A percentile compares a stretch with the other conserved stretches of the same genome.
phyloP scores from a whole-genome alignment of 2,329 filamentous ascomycete genomes.

The Myriosclerotinia scirpicola region DNA sequence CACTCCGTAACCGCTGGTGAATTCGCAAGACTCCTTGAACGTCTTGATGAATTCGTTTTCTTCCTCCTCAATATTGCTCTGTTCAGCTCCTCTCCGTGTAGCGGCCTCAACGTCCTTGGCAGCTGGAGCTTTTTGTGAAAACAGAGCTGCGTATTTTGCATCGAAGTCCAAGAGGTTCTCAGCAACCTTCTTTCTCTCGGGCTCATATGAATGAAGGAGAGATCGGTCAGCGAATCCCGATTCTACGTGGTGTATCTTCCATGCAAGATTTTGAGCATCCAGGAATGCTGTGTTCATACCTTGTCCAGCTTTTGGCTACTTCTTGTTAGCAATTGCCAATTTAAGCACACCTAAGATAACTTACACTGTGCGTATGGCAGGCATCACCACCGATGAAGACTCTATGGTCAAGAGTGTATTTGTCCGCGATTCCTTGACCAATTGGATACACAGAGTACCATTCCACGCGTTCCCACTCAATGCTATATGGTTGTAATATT shows the following conservation, averaged over 20 bases:
- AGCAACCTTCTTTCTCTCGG: constrained; percentile 80
- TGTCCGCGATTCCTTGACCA: constrained; percentile 69
- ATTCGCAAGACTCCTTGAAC: constrained; percentile 89
- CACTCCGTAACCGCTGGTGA: constrained; percentile 89
- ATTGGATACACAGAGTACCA: constrained; percentile 80
- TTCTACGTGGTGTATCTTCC: constrained; percentile 94
- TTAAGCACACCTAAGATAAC: constrained; percentile 34
- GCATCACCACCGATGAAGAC: constrained; percentile 76
- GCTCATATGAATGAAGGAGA: constrained; percentile 81
- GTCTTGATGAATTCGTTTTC: constrained; percentile 84
- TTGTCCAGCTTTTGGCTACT: constrained; percentile 70
- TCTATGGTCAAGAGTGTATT: constrained; percentile 65
- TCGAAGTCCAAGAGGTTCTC: constrained; percentile 85
- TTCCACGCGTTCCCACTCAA: constrained; percentile 66
- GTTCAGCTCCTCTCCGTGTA: constrained; percentile 43
- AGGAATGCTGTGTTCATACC: constrained; percentile 80
- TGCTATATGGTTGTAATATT: constrained; percentile 65
- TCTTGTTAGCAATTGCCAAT: not conserved
- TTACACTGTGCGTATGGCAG: constrained; percentile 75
- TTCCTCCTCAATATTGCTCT: constrained; percentile 42
- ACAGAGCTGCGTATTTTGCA: constrained; percentile 84
- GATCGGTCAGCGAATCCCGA: constrained; percentile 73
- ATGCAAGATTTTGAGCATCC: constrained; percentile 85
- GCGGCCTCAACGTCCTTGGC: constrained; percentile 72
- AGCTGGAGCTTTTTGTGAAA: constrained; percentile 74